Conservation (phyloP, 768 basidiomycete species). For the Hericium erinaceus region DNA sequence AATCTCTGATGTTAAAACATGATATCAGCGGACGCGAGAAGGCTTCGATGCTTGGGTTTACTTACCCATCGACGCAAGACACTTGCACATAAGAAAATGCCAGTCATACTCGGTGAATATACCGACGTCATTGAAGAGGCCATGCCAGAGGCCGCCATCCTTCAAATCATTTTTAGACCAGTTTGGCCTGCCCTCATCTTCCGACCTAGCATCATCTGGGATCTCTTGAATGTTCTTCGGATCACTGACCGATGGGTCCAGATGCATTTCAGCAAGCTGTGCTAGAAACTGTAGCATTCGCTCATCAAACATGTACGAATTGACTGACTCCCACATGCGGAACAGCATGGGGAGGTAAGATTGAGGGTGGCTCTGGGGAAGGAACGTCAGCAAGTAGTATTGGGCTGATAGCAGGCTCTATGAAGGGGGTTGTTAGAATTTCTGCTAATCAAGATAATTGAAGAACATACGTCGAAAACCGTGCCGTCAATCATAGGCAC, state of each 20-base stretch:
- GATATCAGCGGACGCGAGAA: conserved; percentile 1
- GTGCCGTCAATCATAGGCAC: conserved; percentile 72
- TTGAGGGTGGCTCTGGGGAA: conserved; percentile 80
- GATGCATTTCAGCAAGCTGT: conserved; percentile 69
- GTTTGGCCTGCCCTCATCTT: conserved; percentile 49
- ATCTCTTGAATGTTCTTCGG: conserved; percentile 57
- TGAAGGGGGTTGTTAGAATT: conserved; percentile 1
- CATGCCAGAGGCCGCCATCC: conserved; percentile 39
- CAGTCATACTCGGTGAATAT: conserved; percentile 79
- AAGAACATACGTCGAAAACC: conserved; percentile 52
- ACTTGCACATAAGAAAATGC: conserved; percentile 83
- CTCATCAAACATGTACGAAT: conserved; percentile 85
- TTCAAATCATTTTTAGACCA: conserved; percentile 40
- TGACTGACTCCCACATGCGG: conserved; percentile 80
- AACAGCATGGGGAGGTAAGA: conserved; percentile 78
- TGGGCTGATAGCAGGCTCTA: conserved; percentile 74
- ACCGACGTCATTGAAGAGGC: conserved; percentile 54
- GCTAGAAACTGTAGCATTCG: conserved; percentile 81
- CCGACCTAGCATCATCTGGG: conserved; percentile 60
- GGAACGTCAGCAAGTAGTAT: conserved; percentile 78
- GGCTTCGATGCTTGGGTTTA: neutral
- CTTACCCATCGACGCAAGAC: conserved; percentile 74
- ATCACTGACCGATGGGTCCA: conserved; percentile 68
- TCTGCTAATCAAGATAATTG: neutral
- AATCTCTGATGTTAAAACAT: conserved; percentile 39